phyloP scores from a whole-genome alignment of 2,329 filamentous ascomycete genomes.

The Botryotinia globosa region DNA sequence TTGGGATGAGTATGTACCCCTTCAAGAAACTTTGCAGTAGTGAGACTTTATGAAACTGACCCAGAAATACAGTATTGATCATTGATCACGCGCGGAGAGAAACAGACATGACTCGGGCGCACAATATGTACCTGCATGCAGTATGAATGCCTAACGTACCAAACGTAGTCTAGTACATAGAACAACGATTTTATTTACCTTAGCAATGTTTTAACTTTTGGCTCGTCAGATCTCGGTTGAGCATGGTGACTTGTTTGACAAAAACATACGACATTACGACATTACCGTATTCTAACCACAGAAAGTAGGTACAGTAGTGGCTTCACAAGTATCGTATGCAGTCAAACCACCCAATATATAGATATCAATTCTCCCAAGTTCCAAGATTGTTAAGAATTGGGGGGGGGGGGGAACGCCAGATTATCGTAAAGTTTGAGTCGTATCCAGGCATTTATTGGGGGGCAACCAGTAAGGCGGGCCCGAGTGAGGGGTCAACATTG shows the following conservation, averaged over 20 bases:
- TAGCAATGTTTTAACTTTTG: slow-evolving; percentile 3
- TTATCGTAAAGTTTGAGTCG: slow-evolving; percentile 16
- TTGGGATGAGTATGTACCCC: slow-evolving; percentile 72
- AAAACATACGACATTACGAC: slow-evolving; percentile 18
- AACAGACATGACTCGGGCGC: slow-evolving; percentile 23
- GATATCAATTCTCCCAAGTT: slow-evolving; percentile 11
- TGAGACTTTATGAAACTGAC: slow-evolving; percentile 35
- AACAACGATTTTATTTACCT: slow-evolving; percentile 13
- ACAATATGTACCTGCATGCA: slow-evolving; percentile 23
- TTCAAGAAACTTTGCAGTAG: slow-evolving; percentile 21
- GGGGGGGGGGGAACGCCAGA: not conserved
- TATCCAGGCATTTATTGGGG: slow-evolving; percentile 3
- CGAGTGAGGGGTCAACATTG: slow-evolving; percentile 15
- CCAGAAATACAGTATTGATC: slow-evolving; percentile 35
- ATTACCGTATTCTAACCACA: not conserved
- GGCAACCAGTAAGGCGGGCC: slow-evolving; percentile 10
- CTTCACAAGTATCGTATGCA: slow-evolving; percentile 1
- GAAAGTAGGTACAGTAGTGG: not conserved
- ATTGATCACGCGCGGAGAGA: slow-evolving; percentile 35
- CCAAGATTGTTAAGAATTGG: slow-evolving; percentile 16
- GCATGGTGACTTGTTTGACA: slow-evolving; percentile 21
- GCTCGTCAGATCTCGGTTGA: slow-evolving; percentile 18
- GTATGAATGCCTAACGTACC: slow-evolving; percentile 21
- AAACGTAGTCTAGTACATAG: slow-evolving; percentile 19
- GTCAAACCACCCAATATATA: not conserved